Evolutionary conservation across 2,329 filamentous ascomycete species (phyloP).

Genomic region (Ceratocystis lukuohia): DNA sequence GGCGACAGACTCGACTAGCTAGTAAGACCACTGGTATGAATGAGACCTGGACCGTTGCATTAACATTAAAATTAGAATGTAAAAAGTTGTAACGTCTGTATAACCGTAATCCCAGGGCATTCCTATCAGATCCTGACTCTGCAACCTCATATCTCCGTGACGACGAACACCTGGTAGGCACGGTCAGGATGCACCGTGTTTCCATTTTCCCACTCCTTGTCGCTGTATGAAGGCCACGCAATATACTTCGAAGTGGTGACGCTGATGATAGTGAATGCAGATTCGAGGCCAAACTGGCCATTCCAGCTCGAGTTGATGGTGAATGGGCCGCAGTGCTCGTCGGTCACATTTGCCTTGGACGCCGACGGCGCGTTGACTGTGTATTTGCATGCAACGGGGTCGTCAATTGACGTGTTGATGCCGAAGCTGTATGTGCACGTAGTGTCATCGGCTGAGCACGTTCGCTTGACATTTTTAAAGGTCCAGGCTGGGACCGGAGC

Average conservation of each 20-base stretch:
- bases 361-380: conserved; percentile 27
- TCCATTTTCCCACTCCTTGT: conserved; percentile 32
- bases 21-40: too few relatives aligned
- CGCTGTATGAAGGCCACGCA: conserved; percentile 40
- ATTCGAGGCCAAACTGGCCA: conserved; percentile 38
- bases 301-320: conserved; percentile 42
- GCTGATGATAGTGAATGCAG: conserved; percentile 42
- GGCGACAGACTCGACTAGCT: too few relatives aligned
- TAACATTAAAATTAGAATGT: not conserved
- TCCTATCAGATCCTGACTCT: not conserved
- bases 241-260: conserved; percentile 37
- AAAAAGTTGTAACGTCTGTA: not conserved
- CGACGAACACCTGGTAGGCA: conserved; percentile 2
- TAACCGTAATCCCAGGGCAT: not conserved
- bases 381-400: conserved; percentile 29
- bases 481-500: conserved; percentile 31
- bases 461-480: conserved; percentile 30
- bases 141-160: not conserved
- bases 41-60: not conserved
- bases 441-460: conserved; percentile 30
- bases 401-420: conserved; percentile 29
- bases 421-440: conserved; percentile 34
- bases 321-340: conserved; percentile 34
- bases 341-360: conserved; percentile 27
- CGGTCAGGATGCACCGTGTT: conserved; percentile 10